Base-by-base conservation (phyloP, 148 eudicot species). In the Heliamphora exappendiculata region DNA sequence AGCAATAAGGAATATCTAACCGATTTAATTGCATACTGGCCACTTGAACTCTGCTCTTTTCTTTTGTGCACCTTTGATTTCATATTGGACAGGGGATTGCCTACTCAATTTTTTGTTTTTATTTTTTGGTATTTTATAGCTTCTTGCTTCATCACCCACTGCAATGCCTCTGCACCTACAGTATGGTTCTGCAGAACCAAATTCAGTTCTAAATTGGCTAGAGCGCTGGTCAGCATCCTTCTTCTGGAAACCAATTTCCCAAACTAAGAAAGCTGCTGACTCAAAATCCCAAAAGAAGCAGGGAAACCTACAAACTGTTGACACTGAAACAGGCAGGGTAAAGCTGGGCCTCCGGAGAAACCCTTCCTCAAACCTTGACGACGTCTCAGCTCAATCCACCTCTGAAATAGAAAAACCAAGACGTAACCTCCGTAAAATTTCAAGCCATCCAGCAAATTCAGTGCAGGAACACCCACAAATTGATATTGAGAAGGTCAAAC, bases 401-500 rank as follows among this genome's bases (percentile, higher is more conserved):
- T 74, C 81, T 81, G 91, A 86, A 75, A 2, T 72, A 70, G 91
- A 84, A 72, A 86, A 80, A 76, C 84, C 88, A 10, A 83, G 86
- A 20, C 85, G 91, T 19, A 86, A 76, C 75, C 80, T 64, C 14
- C 81, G 82, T 85, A 88, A 88, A 78, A 72, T 78, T 10, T 54
- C 80, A 3, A 78, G 69, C 78, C 86, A 85, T 78, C 75, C 84
- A 79, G 41, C 78, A 31, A 89, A 88, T 17, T 20, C 83, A 33
- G 73, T 73, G 58, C 86, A 74, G 59, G 91, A 85, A 67, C 80
- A 33, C 14, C 87, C 88, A 36, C 91, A 82, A 66, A 73, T 54
- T 72, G 91, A 85, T 78, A 80, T 88, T 57, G 87, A 88, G 86
- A 88, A 82, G 84, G 86, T 88, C 29, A 88, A 88, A 42, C 87